Evolutionary conservation across 1,284 basidiomycete genomes (phyloP), one percentile per base, ranked within the genome.

Genomic region (Acaromyces ingoldii): DNA sequence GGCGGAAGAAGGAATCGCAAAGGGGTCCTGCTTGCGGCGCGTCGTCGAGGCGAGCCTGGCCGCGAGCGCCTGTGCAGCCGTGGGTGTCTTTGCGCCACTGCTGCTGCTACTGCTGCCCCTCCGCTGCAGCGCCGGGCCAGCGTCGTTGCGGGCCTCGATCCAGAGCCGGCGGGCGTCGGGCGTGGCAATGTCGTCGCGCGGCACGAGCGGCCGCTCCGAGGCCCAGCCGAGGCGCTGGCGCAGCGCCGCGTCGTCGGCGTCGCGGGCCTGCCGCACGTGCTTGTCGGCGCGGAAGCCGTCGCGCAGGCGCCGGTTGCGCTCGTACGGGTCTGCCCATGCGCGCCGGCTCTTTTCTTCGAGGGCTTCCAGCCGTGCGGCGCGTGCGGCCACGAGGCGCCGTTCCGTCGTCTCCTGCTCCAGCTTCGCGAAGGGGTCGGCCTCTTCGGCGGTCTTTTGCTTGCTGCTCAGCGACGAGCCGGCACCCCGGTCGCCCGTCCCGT

Each of bases 271-370:
- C 49, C 87, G 83, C 0, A 86, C 76, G 72, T 85, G 87, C 79
- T 96, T 97, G 64, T 88, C 87, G 54, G 83, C 82, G 1, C 95
- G 83, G 71, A 97, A 95, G 17, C 81, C 81, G 63, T 85, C 85
- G 29, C 95, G 83, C 6, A 87, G 81, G 51, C 83, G 82, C 5
- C 78, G 74, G 4, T 90, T 93, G 19, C 87, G 82, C 0, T 81
- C 60, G 70, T 92, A 96, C 0, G 93, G 93, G 76, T 97, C 91
- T 1, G 82, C 76, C 62, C 87, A 88, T 58, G 84, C 84, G 19
- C 83, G 82, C 49, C 87, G 84, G 2, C 87, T 87, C 1, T 83
- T 79, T 11, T 81, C 78, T 66, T 89, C 84, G 11, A 98, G 79
- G 6, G 86, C 83, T 63, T 87, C 84, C 7, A 97, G 77, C 1